Evolutionary conservation across 495 filamentous ascomycete genomes (phyloP).

Genomic region (Mytilinidion resinicola): DNA sequence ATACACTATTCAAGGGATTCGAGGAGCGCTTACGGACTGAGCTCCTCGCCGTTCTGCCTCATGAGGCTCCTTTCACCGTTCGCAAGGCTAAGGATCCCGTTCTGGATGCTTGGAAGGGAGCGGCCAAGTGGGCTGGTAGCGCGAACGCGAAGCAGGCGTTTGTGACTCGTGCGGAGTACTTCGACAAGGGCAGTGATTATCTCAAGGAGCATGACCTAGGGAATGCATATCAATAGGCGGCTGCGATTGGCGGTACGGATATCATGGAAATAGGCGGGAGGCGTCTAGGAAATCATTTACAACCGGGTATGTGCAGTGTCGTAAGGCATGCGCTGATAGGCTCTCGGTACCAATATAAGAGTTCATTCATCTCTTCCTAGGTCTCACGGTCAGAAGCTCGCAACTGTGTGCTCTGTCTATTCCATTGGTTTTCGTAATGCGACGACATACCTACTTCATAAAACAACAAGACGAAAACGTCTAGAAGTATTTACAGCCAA

Average conservation of each 20-base stretch:
- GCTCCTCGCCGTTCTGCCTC: slow-evolving; percentile 63
- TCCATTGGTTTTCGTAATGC: too few relatives aligned
- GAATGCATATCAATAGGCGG: slow-evolving; percentile 14
- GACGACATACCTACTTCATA: too few relatives aligned
- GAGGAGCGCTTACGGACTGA: slow-evolving; percentile 74
- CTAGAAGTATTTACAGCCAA: neutral
- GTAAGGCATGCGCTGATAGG: too few relatives aligned
- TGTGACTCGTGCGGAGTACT: slow-evolving; percentile 33
- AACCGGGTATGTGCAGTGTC: too few relatives aligned
- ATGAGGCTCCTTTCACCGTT: slow-evolving; percentile 56
- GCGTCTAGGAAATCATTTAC: too few relatives aligned
- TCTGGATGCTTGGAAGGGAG: slow-evolving; percentile 88
- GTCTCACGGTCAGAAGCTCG: too few relatives aligned
- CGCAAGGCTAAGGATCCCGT: slow-evolving; percentile 65
- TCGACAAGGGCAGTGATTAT: slow-evolving; percentile 39
- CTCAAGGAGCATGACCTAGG: slow-evolving; percentile 30
- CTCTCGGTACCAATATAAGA: too few relatives aligned
- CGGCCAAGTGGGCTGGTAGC: slow-evolving; percentile 65
- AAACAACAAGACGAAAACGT: too few relatives aligned
- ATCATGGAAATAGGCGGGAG: too few relatives aligned
- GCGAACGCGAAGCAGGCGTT: slow-evolving; percentile 21
- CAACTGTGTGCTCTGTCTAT: too few relatives aligned
- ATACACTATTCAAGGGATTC: slow-evolving; percentile 77
- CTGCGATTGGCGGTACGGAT: neutral
- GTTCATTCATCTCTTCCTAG: too few relatives aligned